A percentile compares a stretch with the other conserved stretches of the same genome.
phyloP scores from a whole-genome alignment of 306 rosid genomes.

The Gastrolobium bilobum region DNA sequence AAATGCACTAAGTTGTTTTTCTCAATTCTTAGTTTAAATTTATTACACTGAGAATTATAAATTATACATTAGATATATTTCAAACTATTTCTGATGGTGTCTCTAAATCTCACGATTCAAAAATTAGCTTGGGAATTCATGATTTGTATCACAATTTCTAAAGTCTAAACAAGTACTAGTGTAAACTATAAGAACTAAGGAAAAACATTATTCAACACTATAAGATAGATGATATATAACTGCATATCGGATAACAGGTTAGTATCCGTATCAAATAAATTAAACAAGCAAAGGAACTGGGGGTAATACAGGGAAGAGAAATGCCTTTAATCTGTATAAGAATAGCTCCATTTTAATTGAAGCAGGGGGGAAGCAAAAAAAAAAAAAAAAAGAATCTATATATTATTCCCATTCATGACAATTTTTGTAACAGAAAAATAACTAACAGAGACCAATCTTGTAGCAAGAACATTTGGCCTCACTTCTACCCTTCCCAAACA shows the following conservation, averaged over 20 bases:
- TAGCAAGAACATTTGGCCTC: conserved; percentile 5
- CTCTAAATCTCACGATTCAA: no score
- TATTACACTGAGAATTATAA: no score
- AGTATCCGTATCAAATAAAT: conserved; percentile 3
- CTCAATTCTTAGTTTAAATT: no score
- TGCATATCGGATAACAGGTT: not conserved
- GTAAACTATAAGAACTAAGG: conserved; percentile 4
- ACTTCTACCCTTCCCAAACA: conserved; percentile 12
- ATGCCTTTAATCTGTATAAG: not conserved
- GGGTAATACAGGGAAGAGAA: not conserved
- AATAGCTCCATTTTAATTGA: conserved; percentile 13
- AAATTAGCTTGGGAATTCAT: no score
- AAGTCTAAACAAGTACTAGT: not conserved
- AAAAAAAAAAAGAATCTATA: not conserved
- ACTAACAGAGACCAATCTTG: not conserved
- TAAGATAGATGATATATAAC: not conserved
- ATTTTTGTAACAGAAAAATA: not conserved
- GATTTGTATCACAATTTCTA: no score
- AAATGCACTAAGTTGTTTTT: no score
- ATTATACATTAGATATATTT: no score
- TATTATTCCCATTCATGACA: not conserved
- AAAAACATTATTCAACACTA: not conserved
- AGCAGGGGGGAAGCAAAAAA: not conserved
- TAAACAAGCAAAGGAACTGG: conserved; percentile 6
- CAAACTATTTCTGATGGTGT: no score